Percentiles rank a stretch among this genome's conserved stretches.
phyloP scores from a whole-genome alignment of 306 rosid species.

The Ormosia emarginata region DNA sequence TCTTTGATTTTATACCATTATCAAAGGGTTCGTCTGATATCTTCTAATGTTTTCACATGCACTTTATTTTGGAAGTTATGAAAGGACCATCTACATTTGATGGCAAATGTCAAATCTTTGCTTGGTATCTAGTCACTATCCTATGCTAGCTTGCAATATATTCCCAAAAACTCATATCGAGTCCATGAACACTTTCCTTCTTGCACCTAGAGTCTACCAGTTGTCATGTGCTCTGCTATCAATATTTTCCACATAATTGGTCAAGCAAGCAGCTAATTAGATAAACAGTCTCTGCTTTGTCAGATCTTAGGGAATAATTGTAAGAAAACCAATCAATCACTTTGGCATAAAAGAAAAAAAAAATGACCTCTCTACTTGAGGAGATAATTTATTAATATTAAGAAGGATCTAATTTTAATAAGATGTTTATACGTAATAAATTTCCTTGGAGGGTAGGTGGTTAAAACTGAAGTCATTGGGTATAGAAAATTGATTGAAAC shows the following conservation, averaged over 20 bases:
- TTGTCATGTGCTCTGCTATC: conserved; percentile 13
- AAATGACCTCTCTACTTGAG: background rate
- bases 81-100: conserved; percentile 30
- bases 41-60: conserved; percentile 5
- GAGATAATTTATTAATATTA: background rate
- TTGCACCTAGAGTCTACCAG: conserved; percentile 11
- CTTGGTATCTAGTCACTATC: conserved; percentile 44
- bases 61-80: conserved; percentile 25
- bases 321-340: background rate
- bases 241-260: background rate
- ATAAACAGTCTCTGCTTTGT: background rate
- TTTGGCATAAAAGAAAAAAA: background rate
- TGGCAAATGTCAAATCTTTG: conserved; percentile 45
- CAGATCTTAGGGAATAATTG: background rate
- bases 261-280: background rate
- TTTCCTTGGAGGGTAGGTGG: background rate
- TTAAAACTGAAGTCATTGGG: conserved; percentile 1
- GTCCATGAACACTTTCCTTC: background rate
- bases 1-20: conserved; percentile 38
- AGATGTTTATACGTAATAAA: background rate
- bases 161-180: conserved; percentile 33
- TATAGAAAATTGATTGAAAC: background rate
- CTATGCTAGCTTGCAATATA: conserved; percentile 34
- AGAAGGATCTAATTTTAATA: background rate
- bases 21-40: conserved; percentile 24